Evolutionary conservation across 1,139 yeast species (phyloP), one percentile per base, ranked within the genome.

Genomic region (Taphrina deformans): DNA sequence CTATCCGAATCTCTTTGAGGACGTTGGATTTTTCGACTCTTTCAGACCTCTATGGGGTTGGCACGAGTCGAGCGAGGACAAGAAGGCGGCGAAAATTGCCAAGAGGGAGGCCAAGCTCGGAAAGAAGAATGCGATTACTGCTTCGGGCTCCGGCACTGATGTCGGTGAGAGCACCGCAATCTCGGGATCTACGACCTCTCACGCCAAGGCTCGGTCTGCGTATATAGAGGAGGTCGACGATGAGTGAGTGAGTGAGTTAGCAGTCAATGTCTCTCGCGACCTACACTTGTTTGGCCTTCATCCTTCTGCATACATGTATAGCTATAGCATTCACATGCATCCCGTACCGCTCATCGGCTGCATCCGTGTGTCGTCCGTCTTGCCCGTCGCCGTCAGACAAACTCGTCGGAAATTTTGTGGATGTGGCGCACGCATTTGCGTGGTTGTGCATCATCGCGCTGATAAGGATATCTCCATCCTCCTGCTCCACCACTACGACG

Each of bases 1-100:
- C 61, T 93, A 89, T 82, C 99, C 99, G 67, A 93, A 93, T 75
- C 80, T 93, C 74, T 93, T 92, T 77, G 99, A 87, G 68, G 99
- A 93, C 74, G 92, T 96, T 71, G 97, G 98, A 27, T 89, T 95
- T 69, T 75, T 93, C 69, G 98, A 92, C 69, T 88, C 96, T 79
- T 93, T 95, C 79, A 82, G 82, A 70, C 99, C 99, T 1, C 71
- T 87, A 6, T 93, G 89, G 75, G 96, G 85, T 5, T 93, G 96
- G 92, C 91, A 90, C 72, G 89, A 62, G 48, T 45, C 64, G 52
- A 38, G 33, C 3, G 63, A 48, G 3, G 63, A 51, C 40, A 65
- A 45, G 23, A 65, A 58, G 40, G 46, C 50, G 26, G 63, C 63
- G 16, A 62, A 62, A 50, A n/a, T 35, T 9, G 65, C 35, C 2